These are phyloP conservation scores for Saxispiralis lemnorum DNA, from an alignment of 495 filamentous ascomycete genomes.

Conservation along the genomic window DNA sequence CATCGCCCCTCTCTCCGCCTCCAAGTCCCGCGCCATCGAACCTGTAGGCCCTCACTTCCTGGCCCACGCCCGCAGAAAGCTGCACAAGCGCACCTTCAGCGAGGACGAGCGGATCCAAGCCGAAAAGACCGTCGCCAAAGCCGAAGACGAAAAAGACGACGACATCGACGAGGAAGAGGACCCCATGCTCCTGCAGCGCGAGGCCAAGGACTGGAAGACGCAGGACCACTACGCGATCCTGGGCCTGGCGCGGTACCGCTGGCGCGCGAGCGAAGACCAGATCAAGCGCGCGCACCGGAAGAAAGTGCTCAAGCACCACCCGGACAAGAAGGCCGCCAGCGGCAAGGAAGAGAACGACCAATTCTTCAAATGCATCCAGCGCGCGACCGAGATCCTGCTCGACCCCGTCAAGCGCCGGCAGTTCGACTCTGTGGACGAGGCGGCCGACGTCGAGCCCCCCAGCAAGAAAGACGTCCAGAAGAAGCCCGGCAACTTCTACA, in stretches of 20 bases:
- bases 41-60: conserved; percentile 95
- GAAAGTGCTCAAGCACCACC: conserved; percentile 97
- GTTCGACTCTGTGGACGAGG: conserved; percentile 90
- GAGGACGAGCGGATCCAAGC: conserved; percentile 96
- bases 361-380: conserved; percentile 99
- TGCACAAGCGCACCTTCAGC: conserved; percentile 92
- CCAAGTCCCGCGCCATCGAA: conserved; percentile 72
- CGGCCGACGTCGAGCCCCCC: conserved; percentile 76
- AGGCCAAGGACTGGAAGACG: conserved; percentile 96
- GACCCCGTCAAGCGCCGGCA: conserved; percentile 88
- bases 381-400: conserved; percentile 79
- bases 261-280: conserved; percentile 82
- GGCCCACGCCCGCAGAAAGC: conserved; percentile 84
- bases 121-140: conserved; percentile 81
- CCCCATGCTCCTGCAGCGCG: conserved; percentile 69
- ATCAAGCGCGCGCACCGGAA: conserved; percentile 97
- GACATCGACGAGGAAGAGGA: conserved; percentile 90
- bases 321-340: conserved; percentile 90
- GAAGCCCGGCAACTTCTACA: conserved; percentile 64
- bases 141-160: conserved; percentile 75
- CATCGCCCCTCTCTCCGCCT: conserved; percentile 46
- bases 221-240: conserved; percentile 99
- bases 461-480: conserved; percentile 72
- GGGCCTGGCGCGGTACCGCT: conserved; percentile 80
- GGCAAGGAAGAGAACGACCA: conserved; percentile 81